These are phyloP conservation scores for Ambrosiella beaveri DNA, from an alignment of 2,329 filamentous ascomycete species.

Conservation along the genomic window DNA sequence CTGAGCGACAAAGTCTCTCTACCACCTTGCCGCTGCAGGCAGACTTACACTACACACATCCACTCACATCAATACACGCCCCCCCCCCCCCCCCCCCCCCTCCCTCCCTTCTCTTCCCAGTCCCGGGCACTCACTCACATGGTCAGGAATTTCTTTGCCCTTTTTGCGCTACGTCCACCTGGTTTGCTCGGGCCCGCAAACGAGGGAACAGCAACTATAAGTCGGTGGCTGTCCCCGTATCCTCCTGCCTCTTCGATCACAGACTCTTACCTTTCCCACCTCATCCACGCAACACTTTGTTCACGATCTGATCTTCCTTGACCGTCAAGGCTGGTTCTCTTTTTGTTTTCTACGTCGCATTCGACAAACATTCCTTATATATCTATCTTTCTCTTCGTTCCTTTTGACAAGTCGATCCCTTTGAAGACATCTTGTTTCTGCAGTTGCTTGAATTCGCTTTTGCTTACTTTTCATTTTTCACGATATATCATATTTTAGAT, in stretches of 20 bases:
- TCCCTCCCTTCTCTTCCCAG: background rate
- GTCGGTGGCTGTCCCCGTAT: conserved; percentile 1
- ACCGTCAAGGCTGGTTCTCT: conserved; percentile 6
- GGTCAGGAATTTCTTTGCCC: background rate
- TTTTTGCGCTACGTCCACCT: background rate
- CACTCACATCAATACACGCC: background rate
- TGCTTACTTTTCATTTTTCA: background rate
- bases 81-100: background rate
- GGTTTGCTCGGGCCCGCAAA: background rate
- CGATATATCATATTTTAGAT: background rate
- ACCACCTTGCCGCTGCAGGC: no score
- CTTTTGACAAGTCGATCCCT: conserved; percentile 8
- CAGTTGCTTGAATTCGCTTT: background rate
- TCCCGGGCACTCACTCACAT: background rate
- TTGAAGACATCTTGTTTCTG: background rate
- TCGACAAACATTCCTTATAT: conserved; percentile 3
- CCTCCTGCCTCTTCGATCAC: background rate
- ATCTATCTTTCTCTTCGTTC: background rate
- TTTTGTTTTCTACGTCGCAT: background rate
- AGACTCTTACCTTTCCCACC: background rate
- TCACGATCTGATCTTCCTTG: conserved; percentile 7
- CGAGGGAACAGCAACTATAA: background rate
- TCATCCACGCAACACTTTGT: background rate
- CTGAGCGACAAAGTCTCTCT: no score
- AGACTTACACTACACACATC: no score